Percentiles rank a stretch among this genome's conserved stretches.
phyloP scores from a whole-genome alignment of 169 alveolate species.

The Plasmodium vivax region DNA sequence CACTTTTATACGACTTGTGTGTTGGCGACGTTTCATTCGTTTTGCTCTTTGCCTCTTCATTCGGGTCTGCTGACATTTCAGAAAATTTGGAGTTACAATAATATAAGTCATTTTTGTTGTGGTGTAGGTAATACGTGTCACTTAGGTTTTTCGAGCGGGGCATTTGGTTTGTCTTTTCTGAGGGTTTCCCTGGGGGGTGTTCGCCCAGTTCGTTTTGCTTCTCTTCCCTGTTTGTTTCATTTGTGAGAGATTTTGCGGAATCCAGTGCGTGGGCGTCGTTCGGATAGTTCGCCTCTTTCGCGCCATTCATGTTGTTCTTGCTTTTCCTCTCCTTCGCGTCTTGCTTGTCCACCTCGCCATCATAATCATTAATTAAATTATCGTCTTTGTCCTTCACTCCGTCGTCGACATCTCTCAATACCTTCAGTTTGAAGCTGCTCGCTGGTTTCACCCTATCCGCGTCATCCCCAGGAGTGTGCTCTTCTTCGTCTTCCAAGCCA shows the following conservation, averaged over 20 bases:
- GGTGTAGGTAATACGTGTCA: neutral
- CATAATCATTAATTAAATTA: neutral
- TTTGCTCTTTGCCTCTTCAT: neutral
- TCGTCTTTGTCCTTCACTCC: neutral
- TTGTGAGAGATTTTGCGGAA: neutral
- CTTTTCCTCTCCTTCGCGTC: neutral
- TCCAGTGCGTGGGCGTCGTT: neutral
- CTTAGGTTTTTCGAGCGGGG: neutral
- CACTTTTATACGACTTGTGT: slow-evolving; percentile 1
- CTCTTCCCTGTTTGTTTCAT: neutral
- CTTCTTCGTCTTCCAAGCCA: neutral
- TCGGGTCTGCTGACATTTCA: slow-evolving; percentile 1
- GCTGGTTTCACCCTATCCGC: neutral
- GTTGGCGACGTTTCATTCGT: neutral
- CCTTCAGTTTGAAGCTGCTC: neutral
- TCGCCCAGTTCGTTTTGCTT: neutral
- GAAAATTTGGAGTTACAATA: slow-evolving; percentile 12
- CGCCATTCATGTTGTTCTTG: neutral
- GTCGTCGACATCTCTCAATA: neutral
- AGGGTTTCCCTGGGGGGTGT: neutral
- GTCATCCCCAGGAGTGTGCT: neutral
- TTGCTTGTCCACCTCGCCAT: neutral
- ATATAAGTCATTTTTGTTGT: neutral
- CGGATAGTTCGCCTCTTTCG: neutral
- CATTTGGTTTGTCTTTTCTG: neutral